A percentile compares a stretch with the other conserved stretches of the same genome.
phyloP scores from a whole-genome alignment of 768 basidiomycete genomes.

The Mycena belliarum region DNA sequence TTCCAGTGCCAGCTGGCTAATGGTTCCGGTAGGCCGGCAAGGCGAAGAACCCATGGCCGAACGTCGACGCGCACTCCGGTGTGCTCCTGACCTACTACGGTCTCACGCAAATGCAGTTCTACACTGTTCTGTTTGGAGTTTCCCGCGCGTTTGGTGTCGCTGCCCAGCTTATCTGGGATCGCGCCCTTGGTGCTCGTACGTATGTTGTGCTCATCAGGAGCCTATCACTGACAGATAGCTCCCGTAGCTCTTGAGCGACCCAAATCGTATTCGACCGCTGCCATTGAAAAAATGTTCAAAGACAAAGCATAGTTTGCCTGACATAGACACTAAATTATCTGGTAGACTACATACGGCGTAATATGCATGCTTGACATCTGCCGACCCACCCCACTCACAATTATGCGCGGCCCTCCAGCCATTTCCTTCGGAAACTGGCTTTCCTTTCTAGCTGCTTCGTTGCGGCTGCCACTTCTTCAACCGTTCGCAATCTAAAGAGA shows the following conservation, averaged over 20 bases:
- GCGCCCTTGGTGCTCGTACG: conserved; percentile 88
- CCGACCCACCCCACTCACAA: neutral
- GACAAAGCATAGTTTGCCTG: conserved; percentile 39
- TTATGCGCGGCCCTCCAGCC: conserved; percentile 31
- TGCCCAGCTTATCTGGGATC: conserved; percentile 91
- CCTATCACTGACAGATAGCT: neutral
- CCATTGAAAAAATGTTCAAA: conserved; percentile 78
- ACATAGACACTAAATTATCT: conserved; percentile 20
- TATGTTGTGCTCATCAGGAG: conserved; percentile 19
- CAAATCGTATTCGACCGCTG: conserved; percentile 85
- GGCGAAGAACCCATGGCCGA: conserved; percentile 95
- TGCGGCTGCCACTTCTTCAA: conserved; percentile 40
- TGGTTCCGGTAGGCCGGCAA: conserved; percentile 66
- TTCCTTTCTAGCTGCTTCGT: conserved; percentile 32
- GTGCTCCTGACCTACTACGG: conserved; percentile 86
- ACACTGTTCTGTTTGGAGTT: conserved; percentile 96
- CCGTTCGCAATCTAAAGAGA: conserved; percentile 47
- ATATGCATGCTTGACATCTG: conserved; percentile 10
- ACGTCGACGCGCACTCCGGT: conserved; percentile 97
- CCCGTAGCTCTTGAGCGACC: conserved; percentile 78
- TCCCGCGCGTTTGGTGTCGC: conserved; percentile 92
- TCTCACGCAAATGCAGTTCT: conserved; percentile 89
- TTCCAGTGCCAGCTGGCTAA: neutral
- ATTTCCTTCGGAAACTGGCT: conserved; percentile 36
- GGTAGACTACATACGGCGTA: conserved; percentile 11